A percentile compares a stretch with the other conserved stretches of the same genome.
Conservation (phyloP, 73 alveolate genomes). For the Symbiodinium natans region DNA sequence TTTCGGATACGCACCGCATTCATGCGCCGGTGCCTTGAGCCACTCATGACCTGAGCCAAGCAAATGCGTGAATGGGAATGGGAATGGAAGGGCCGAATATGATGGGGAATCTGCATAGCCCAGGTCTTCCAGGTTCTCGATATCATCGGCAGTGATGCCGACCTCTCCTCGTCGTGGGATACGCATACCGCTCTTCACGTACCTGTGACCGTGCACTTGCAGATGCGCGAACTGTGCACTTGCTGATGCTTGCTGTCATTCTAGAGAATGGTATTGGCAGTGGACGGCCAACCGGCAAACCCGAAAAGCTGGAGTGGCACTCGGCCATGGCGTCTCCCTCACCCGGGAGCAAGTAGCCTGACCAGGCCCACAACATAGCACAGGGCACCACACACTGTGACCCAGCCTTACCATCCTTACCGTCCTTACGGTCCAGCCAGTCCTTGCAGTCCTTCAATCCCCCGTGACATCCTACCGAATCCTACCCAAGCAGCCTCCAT, state of each 20-base stretch:
- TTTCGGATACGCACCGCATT: slow-evolving; percentile 95
- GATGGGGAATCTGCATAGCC: slow-evolving; percentile 70
- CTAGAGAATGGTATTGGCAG: too few relatives aligned
- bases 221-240: too few relatives aligned
- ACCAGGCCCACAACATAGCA: neutral
- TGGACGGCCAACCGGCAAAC: too few relatives aligned
- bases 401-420: too few relatives aligned
- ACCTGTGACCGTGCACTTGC: slow-evolving; percentile 71
- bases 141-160: slow-evolving; percentile 96
- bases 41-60: slow-evolving; percentile 50
- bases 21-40: slow-evolving; percentile 94
- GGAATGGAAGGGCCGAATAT: neutral
- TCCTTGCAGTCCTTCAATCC: too few relatives aligned
- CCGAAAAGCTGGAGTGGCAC: too few relatives aligned
- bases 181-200: slow-evolving; percentile 96
- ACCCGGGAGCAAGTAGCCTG: slow-evolving; percentile 95
- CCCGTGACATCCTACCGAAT: neutral
- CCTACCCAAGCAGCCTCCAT: slow-evolving; percentile 25
- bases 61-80: neutral
- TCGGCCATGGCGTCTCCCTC: slow-evolving; percentile 96
- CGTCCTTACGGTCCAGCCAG: too few relatives aligned
- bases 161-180: slow-evolving; percentile 97
- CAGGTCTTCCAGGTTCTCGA: slow-evolving; percentile 95
- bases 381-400: too few relatives aligned
- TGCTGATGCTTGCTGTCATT: too few relatives aligned